Base-by-base conservation (phyloP, 139 green algal genomes). In the Coccomyxa sp. region DNA sequence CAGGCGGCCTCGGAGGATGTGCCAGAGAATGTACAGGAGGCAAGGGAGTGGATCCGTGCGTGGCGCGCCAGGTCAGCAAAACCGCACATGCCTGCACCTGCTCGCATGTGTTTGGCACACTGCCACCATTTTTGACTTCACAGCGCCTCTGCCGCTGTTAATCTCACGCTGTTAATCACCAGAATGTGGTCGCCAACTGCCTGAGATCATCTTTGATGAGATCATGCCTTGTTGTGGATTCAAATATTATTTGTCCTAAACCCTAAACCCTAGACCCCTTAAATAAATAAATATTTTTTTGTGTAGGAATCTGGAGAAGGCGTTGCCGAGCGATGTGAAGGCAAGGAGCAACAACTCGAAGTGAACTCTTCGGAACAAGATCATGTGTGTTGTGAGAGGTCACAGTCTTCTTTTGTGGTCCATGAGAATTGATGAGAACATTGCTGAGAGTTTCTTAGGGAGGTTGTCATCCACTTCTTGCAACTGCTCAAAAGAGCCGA, bases 11-110 rank as follows among this genome's bases (percentile, higher is more conserved):
- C 17, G 18, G 32, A 38, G 27, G 57, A 82, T 9, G 57, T 63
- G 18, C 79, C 79, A 27, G 57, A 32, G 15, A 74, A 76, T 74
- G 58, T 82, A 0, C 13, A 23, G 67, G 84, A 90, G 57, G 87
- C 84, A 0, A 58, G 84, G 7, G 68, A 86, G 76, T 90, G 87
- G 87, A 88, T 90, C 76, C 71, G 79, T 11, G 58, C 80, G 27
- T 85, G 82, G 82, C 63, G 82, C 60, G 82, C 82, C 13, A 85
- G 60, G 82, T 85, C 27, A 51, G 59, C 10, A 57, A 9, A 30
- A 13, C n/a, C 45, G n/a, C 21, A 28, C 51, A 59, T 80, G 68
- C 79, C 25, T 78, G 63, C 31, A 77, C n/a, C 30, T 57, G 25
- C 60, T 23, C 9, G 3, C 13, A 23, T 82, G 31, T 28, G 10